Conservation (phyloP, 495 filamentous ascomycete genomes). For the Penicillium silybi region DNA sequence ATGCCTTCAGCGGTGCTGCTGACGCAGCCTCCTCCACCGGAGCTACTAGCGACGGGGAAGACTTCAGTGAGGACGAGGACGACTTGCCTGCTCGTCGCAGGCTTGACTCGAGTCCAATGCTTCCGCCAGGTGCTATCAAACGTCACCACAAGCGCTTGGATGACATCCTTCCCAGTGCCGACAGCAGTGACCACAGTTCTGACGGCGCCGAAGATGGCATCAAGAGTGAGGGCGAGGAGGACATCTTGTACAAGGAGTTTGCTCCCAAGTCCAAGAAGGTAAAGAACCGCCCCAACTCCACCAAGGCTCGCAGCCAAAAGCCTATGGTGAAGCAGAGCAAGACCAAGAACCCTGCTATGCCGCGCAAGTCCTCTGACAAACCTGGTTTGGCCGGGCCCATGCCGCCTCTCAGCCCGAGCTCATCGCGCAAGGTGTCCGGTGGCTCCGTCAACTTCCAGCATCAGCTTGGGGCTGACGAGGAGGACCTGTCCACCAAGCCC, state of each 20-base stretch:
- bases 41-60: constrained; percentile 73
- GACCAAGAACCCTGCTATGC: constrained; percentile 31
- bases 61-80: constrained; percentile 67
- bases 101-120: constrained; percentile 54
- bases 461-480: constrained; percentile 74
- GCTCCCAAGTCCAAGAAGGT: constrained; percentile 44
- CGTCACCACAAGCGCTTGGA: constrained; percentile 55
- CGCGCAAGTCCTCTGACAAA: constrained; percentile 54
- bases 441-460: constrained; percentile 65
- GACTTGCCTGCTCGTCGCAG: constrained; percentile 61
- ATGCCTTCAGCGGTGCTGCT: constrained; percentile 82
- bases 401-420: constrained; percentile 49
- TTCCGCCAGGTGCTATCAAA: constrained; percentile 46
- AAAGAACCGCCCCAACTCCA: constrained; percentile 36
- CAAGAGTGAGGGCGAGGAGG: constrained; percentile 51
- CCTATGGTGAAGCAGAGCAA: constrained; percentile 36
- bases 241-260: constrained; percentile 37
- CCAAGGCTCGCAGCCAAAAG: constrained; percentile 36
- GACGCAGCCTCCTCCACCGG: constrained; percentile 82
- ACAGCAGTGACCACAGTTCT: constrained; percentile 70
- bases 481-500: constrained; percentile 88
- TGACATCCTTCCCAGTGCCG: constrained; percentile 61
- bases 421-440: constrained; percentile 72
- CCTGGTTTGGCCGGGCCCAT: constrained; percentile 30
- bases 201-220: constrained; percentile 51